Percentiles rank a stretch among this genome's conserved stretches.
phyloP scores from a whole-genome alignment of 1,139 yeast species.

The Tardiomyces blankii region DNA sequence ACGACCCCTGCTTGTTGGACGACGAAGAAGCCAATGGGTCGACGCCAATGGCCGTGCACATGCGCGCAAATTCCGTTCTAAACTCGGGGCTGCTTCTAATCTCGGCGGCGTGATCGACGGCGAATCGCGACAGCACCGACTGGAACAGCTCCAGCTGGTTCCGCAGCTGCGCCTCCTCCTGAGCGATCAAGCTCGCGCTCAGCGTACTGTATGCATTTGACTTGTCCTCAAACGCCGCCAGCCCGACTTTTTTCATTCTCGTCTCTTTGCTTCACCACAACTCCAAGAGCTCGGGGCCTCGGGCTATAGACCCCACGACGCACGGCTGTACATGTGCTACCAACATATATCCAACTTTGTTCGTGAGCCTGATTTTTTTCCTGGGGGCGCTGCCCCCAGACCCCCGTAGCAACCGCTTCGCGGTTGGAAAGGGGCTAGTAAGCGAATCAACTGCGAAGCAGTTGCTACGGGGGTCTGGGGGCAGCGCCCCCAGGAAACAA shows the following conservation, averaged over 20 bases:
- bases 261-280: conserved; percentile 5
- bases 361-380: too few species aligned
- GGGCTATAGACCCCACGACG: neutral
- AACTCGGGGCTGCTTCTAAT: conserved; percentile 54
- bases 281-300: neutral
- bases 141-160: conserved; percentile 17
- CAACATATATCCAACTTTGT: neutral
- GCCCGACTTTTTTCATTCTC: conserved; percentile 12
- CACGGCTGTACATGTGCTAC: neutral
- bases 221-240: conserved; percentile 17
- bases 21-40: conserved; percentile 53
- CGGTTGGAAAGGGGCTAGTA: too few species aligned
- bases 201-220: conserved; percentile 14
- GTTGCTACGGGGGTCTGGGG: too few species aligned
- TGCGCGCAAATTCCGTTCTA: conserved; percentile 56
- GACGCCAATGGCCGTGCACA: conserved; percentile 73
- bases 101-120: conserved; percentile 47
- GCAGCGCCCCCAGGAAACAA: too few species aligned
- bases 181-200: conserved; percentile 10
- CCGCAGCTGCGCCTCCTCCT: conserved; percentile 13
- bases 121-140: conserved; percentile 14
- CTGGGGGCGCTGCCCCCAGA: too few species aligned
- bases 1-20: conserved; percentile 23
- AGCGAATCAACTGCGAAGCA: too few species aligned
- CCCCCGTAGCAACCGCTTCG: too few species aligned